Base-by-base conservation (phyloP, 2,329 filamentous ascomycete species). In the Orbilia javanica region DNA sequence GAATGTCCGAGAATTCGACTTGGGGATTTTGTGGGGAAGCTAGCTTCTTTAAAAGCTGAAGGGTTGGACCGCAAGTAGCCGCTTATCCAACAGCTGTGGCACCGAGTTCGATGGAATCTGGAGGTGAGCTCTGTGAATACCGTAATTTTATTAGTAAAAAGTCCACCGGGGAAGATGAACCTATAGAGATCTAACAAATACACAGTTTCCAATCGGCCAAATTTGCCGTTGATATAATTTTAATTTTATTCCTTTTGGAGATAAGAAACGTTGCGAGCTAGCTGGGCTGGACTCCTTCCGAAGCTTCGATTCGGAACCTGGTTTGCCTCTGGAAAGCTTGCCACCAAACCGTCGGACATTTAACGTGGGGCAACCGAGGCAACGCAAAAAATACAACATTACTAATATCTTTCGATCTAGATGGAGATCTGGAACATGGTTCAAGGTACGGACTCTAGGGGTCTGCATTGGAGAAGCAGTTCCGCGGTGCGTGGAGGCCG, bases 21-120 rank as follows among this genome's bases (percentile, higher is more conserved):
- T 36, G 13, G 36, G 36, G 46, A 27, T n/a, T 44, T 68, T 69
- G 65, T 65, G 63, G 55, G 75, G 68, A 71, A 66, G 62, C 72
- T 60, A 70, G 66, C 73, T 71, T 67, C 29, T 67, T 74, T 55
- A 71, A 62, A 55, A 57, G 31, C 53, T 34, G 64, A 34, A 36
- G 62, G 52, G 52, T 48, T 77, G 62, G 62, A 60, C 73, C 73
- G 73, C 66, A 67, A 70, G 66, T 78, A 78, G 62, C 73, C 73
- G 73, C 44, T 50, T 36, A 39, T 39, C 52, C 52, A 72, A 67
- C 52, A 72, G 25, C 25, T 62, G 13, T 55, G 25, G n/a, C 31
- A 6, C 31, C 36, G 22, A 48, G 25, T 29, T 31, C 20, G 8
- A 31, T 67, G 11, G 52, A 36, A 11, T 11, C 31, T 5, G 2